Evolutionary conservation across 1,284 basidiomycete genomes (phyloP).

Genomic region (Fistulinella cinereoalba): DNA sequence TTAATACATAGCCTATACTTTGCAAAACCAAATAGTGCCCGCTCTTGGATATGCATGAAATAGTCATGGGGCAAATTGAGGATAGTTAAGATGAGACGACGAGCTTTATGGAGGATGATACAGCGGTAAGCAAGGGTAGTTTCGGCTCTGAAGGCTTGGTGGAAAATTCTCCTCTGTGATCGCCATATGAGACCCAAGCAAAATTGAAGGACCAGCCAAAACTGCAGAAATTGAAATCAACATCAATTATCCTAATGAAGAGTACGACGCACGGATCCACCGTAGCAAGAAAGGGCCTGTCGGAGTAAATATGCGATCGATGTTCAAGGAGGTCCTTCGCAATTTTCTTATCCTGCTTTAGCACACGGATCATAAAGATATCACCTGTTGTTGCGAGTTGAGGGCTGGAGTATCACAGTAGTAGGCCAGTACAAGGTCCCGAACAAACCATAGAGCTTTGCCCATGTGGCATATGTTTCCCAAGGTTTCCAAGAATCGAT

Average conservation of each 20-base stretch:
- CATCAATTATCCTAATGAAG: background rate
- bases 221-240: conserved; percentile 13
- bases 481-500: conserved; percentile 23
- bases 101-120: conserved; percentile 21
- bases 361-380: conserved; percentile 20
- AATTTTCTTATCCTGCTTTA: conserved; percentile 22
- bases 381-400: conserved; percentile 14
- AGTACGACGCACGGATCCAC: conserved; percentile 16
- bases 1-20: background rate
- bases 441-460: conserved; percentile 15
- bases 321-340: conserved; percentile 26
- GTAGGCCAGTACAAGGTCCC: background rate
- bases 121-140: conserved; percentile 16
- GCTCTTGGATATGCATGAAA: conserved; percentile 20
- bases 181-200: conserved; percentile 24
- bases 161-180: conserved; percentile 23
- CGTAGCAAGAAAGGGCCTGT: conserved; percentile 26
- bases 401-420: background rate
- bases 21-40: background rate
- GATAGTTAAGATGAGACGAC: conserved; percentile 18
- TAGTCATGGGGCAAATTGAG: conserved; percentile 16
- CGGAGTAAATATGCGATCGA: conserved; percentile 26
- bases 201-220: conserved; percentile 28
- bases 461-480: conserved; percentile 23
- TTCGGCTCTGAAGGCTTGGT: conserved; percentile 28